Percentiles rank a stretch among this genome's conserved stretches.
These are phyloP conservation scores for Pleurotus pulmonarius DNA, from an alignment of 768 basidiomycete species.

Conservation along the genomic window DNA sequence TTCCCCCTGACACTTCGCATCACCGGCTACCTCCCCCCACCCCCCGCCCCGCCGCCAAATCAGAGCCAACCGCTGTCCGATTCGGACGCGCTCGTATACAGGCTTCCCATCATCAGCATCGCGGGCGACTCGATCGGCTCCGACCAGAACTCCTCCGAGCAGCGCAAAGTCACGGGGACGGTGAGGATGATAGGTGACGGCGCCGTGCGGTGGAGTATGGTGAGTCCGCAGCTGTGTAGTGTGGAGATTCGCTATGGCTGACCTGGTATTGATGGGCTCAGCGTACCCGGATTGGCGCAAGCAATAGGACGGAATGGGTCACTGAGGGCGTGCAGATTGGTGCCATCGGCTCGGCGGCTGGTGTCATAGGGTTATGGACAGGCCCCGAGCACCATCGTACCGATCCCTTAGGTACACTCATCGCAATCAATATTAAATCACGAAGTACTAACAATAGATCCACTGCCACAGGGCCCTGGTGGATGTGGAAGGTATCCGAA, in stretches of 20 bases:
- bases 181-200: slow-evolving; percentile 48
- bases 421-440: background rate
- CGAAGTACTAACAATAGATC: background rate
- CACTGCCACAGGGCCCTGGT: slow-evolving; percentile 39
- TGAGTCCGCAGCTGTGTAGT: slow-evolving; percentile 18
- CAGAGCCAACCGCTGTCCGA: slow-evolving; percentile 13
- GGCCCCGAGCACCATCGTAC: slow-evolving; percentile 40
- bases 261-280: slow-evolving; percentile 11
- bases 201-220: slow-evolving; percentile 49
- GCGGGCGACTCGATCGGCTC: slow-evolving; percentile 41
- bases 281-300: slow-evolving; percentile 27
- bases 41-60: slow-evolving; percentile 11
- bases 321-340: slow-evolving; percentile 59
- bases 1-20: slow-evolving; percentile 49
- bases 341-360: slow-evolving; percentile 46
- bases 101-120: slow-evolving; percentile 50
- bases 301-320: slow-evolving; percentile 40
- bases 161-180: slow-evolving; percentile 34
- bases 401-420: background rate
- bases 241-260: background rate
- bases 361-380: slow-evolving; percentile 49
- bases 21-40: slow-evolving; percentile 28
- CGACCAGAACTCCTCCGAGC: slow-evolving; percentile 24
- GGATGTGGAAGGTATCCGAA: slow-evolving; percentile 17
- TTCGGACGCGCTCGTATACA: slow-evolving; percentile 23